Evolutionary conservation across 108 stramenopile species (phyloP).

Genomic region (Nitzschia sp.): DNA sequence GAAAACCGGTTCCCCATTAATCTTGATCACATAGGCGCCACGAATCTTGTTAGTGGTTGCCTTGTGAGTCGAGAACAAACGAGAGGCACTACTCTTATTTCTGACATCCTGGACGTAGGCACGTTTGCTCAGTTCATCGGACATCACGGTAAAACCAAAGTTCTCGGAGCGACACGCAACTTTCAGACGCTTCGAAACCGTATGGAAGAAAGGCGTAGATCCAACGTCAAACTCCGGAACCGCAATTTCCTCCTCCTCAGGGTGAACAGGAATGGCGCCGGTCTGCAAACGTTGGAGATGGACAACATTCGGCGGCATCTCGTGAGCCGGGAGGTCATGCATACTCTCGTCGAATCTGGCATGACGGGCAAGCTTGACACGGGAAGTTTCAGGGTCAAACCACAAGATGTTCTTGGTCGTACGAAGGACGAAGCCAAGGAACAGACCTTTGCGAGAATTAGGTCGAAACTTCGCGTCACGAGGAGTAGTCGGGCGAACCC

Average conservation of each 20-base stretch:
- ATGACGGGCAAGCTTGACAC: constrained; percentile 37
- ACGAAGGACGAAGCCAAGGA: constrained; percentile 18
- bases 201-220: neutral
- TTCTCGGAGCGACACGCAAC: neutral
- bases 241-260: neutral
- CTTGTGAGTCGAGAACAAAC: neutral
- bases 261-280: neutral
- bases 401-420: constrained; percentile 31
- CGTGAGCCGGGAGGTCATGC: constrained; percentile 31
- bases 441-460: constrained; percentile 22
- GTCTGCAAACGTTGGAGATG: neutral
- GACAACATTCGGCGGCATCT: constrained; percentile 21
- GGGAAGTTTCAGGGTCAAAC: constrained; percentile 12
- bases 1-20: neutral
- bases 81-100: neutral
- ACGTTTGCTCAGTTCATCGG: neutral
- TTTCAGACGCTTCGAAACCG: neutral
- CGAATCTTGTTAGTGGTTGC: neutral
- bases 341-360: constrained; percentile 44
- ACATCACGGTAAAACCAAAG: neutral
- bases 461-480: constrained; percentile 12
- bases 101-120: neutral
- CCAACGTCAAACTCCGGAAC: neutral
- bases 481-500: constrained; percentile 15
- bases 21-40: neutral